These are phyloP conservation scores for Plenodomus lindquistii DNA, from an alignment of 2,329 filamentous ascomycete species.

Conservation along the genomic window DNA sequence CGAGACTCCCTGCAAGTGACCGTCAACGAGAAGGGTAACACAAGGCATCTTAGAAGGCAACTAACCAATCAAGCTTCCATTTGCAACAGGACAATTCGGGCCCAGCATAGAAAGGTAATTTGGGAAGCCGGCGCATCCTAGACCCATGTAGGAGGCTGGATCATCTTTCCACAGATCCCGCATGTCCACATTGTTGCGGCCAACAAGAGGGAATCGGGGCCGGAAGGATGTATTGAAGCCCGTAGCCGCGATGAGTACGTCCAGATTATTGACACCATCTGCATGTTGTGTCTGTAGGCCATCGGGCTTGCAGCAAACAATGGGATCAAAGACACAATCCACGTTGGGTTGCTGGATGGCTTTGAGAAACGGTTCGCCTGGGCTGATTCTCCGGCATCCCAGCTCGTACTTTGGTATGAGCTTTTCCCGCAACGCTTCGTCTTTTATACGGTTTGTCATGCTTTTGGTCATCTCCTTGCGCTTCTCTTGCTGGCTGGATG, in stretches of 20 bases:
- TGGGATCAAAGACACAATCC: conserved; percentile 46
- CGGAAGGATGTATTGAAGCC: background rate
- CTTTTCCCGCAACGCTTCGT: conserved; percentile 37
- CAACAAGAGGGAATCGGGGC: background rate
- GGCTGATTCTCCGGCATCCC: conserved; percentile 50
- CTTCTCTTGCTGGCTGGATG: conserved; percentile 47
- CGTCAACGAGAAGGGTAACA: conserved; percentile 49
- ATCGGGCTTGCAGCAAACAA: conserved; percentile 37
- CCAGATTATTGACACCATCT: background rate
- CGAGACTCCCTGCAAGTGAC: too few species aligned
- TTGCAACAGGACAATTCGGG: conserved; percentile 49
- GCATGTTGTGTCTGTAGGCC: conserved; percentile 43
- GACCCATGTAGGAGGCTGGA: conserved; percentile 51
- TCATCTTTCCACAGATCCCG: conserved; percentile 44
- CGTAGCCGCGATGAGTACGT: background rate
- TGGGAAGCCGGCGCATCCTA: conserved; percentile 52
- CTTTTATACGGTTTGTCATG: conserved; percentile 48
- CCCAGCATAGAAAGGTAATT: conserved; percentile 52
- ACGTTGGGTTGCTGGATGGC: conserved; percentile 49
- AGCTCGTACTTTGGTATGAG: conserved; percentile 40
- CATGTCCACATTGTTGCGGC: background rate
- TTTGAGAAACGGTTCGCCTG: conserved; percentile 50
- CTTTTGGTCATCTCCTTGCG: conserved; percentile 52
- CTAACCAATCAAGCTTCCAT: too few species aligned
- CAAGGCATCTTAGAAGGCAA: too few species aligned